Evolutionary conservation across 2,329 filamentous ascomycete species (phyloP).

Genomic region (Trichothecium sympodiale): DNA sequence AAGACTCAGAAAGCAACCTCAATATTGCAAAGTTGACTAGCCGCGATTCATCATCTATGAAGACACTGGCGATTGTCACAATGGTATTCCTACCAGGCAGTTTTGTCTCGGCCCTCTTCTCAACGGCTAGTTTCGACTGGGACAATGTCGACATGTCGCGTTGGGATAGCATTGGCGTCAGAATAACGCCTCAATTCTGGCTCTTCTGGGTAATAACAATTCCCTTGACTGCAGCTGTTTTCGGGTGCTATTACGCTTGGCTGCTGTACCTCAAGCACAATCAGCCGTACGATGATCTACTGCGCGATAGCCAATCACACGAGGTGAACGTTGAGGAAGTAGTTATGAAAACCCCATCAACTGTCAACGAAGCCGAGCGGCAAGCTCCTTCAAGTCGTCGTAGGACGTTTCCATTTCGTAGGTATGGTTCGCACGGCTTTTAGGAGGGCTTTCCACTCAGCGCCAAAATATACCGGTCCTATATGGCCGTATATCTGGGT

Average conservation of each 20-base stretch:
- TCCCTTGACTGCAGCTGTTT: constrained; percentile 24
- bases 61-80: constrained; percentile 29
- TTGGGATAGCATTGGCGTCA: constrained; percentile 14
- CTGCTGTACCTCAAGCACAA: constrained; percentile 17
- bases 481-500: no score
- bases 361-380: no score
- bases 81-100: constrained; percentile 32
- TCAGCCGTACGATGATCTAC: no score
- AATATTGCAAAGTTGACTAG: constrained; percentile 21
- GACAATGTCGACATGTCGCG: constrained; percentile 8
- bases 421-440: no score
- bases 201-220: constrained; percentile 29
- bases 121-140: constrained; percentile 23
- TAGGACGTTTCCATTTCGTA: no score
- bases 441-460: no score
- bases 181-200: constrained; percentile 21
- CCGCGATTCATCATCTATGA: constrained; percentile 31
- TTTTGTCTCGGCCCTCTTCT: constrained; percentile 30
- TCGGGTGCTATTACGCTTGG: constrained; percentile 22
- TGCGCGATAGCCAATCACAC: no score
- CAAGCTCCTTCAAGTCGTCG: no score
- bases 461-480: no score
- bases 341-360: no score
- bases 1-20: constrained; percentile 23
- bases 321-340: no score